These are phyloP conservation scores for Cyberlindnera maclurae DNA, from an alignment of 805 yeast genomes.

Conservation along the genomic window DNA sequence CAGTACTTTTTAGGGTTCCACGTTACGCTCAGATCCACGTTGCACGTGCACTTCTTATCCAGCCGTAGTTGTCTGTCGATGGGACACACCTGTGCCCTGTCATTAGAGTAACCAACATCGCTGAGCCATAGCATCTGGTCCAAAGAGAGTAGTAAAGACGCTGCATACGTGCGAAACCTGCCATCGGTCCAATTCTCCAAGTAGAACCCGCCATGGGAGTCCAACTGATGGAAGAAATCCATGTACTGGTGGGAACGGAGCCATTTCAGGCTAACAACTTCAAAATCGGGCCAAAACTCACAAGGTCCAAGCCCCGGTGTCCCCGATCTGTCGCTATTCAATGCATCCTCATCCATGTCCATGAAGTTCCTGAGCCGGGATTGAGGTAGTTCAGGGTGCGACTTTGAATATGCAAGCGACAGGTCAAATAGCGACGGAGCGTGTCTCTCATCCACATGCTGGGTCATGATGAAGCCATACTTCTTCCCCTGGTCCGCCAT, in stretches of 20 bases:
- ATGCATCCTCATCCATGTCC: constrained; percentile 47
- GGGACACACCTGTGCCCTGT: constrained; percentile 68
- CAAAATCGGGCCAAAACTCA: constrained; percentile 74
- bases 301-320: constrained; percentile 28
- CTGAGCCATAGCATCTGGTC: constrained; percentile 59
- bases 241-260: constrained; percentile 51
- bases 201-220: constrained; percentile 65
- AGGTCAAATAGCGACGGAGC: constrained; percentile 55
- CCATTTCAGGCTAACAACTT: constrained; percentile 60
- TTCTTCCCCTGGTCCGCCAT: constrained; percentile 45
- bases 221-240: constrained; percentile 52
- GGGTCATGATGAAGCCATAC: constrained; percentile 56
- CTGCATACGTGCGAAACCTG: constrained; percentile 70
- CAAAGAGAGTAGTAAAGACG: constrained; percentile 46
- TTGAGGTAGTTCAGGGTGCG: constrained; percentile 26
- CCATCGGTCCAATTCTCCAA: constrained; percentile 89
- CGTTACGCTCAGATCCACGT: constrained; percentile 61
- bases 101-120: constrained; percentile 62
- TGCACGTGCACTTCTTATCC: constrained; percentile 63
- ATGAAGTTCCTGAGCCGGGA: constrained; percentile 32
- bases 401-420: constrained; percentile 34
- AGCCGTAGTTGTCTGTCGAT: constrained; percentile 40
- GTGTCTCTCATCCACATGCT: constrained; percentile 48
- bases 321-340: constrained; percentile 23
- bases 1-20: constrained; percentile 58